Evolutionary conservation across 139 green algal genomes (phyloP).

Genomic region (Chlorella vulgaris): DNA sequence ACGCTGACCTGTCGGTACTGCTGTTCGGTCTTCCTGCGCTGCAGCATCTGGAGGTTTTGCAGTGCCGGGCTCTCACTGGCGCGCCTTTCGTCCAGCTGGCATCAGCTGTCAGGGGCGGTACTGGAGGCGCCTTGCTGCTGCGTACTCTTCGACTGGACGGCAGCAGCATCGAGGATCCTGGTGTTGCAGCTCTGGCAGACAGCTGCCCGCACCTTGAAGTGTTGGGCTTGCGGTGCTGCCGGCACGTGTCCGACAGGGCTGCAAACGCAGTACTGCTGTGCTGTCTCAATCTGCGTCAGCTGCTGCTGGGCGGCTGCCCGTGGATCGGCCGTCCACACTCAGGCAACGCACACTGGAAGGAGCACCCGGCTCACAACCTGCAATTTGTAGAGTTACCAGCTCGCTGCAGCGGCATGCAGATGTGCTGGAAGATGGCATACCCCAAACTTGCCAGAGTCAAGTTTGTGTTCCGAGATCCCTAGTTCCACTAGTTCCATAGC

Average conservation of each 20-base stretch:
- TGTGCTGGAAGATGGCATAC: too few relatives aligned
- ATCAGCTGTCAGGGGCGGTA: not conserved
- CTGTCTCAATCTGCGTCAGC: conserved; percentile 18
- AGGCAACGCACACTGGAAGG: not conserved
- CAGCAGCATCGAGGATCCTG: not conserved
- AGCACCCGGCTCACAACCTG: too few relatives aligned
- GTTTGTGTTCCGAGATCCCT: too few relatives aligned
- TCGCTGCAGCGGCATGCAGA: too few relatives aligned
- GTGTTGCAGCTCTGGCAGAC: not conserved
- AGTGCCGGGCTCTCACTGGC: not conserved
- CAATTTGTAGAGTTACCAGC: too few relatives aligned
- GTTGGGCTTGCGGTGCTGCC: conserved; percentile 1
- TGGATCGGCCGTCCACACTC: not conserved
- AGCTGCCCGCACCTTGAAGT: not conserved
- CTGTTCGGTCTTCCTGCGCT: conserved; percentile 9
- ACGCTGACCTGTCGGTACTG: conserved; percentile 14
- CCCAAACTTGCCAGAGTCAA: too few relatives aligned
- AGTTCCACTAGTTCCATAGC: too few relatives aligned
- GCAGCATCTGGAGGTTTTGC: conserved; percentile 13
- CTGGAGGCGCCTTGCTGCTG: not conserved
- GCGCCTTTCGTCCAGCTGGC: too few relatives aligned
- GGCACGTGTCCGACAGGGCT: not conserved
- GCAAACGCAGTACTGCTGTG: not conserved
- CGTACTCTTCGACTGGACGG: conserved; percentile 2
- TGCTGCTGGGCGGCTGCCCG: conserved; percentile 17